Evolutionary conservation across 2,329 filamentous ascomycete genomes (phyloP).

Genomic region (Colletotrichum euphorbiae): DNA sequence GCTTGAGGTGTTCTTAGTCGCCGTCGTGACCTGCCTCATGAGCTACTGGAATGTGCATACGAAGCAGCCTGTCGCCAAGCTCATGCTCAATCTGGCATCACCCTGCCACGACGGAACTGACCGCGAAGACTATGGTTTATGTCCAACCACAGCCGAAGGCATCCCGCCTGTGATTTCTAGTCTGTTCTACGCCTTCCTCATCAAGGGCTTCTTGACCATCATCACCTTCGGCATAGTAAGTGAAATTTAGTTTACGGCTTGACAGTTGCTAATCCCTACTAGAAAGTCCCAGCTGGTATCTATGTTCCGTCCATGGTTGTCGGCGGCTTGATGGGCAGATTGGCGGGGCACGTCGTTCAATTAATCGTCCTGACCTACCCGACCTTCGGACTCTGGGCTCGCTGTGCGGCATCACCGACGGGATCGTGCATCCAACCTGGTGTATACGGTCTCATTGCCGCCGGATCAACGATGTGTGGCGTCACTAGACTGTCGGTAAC

Average conservation of each 20-base stretch:
- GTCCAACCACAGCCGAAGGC: conserved; percentile 76
- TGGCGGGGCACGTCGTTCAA: conserved; percentile 88
- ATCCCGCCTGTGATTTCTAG: conserved; percentile 82
- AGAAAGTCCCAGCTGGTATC: conserved; percentile 94
- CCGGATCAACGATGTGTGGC: conserved; percentile 97
- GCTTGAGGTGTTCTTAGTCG: conserved; percentile 89
- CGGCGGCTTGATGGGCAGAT: conserved; percentile 88
- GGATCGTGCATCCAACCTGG: conserved; percentile 93
- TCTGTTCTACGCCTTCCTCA: conserved; percentile 81
- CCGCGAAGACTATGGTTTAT: conserved; percentile 78
- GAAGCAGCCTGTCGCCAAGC: conserved; percentile 87
- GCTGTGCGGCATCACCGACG: conserved; percentile 76
- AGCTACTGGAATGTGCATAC: conserved; percentile 96
- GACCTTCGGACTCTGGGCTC: conserved; percentile 77
- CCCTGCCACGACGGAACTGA: conserved; percentile 79
- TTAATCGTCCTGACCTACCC: conserved; percentile 82
- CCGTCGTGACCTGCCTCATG: conserved; percentile 82
- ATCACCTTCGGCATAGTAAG: conserved; percentile 90
- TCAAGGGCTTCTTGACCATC: conserved; percentile 89
- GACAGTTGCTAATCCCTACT: conserved; percentile 33
- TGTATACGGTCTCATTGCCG: conserved; percentile 95
- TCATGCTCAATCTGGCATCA: conserved; percentile 89
- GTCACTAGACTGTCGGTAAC: conserved; percentile 95
- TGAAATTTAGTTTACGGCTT: conserved; percentile 36
- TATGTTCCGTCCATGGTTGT: conserved; percentile 99